These are phyloP conservation scores for Cordyceps fumosorosea DNA, from an alignment of 2,329 filamentous ascomycete genomes.

Conservation along the genomic window DNA sequence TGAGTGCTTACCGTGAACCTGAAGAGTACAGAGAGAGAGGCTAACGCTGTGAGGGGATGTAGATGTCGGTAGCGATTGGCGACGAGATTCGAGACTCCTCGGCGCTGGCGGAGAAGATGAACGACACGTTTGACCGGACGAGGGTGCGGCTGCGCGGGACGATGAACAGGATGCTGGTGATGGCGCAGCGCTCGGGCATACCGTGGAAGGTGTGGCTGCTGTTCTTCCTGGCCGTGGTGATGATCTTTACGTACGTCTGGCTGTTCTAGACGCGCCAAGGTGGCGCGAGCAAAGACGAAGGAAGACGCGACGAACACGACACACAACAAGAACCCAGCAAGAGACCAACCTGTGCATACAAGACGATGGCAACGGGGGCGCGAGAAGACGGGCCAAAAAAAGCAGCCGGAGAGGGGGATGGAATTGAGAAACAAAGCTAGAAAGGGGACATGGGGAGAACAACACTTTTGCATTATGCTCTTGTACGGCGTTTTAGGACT, in stretches of 20 bases:
- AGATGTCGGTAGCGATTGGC: constrained; percentile 90
- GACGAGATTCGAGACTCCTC: constrained; percentile 91
- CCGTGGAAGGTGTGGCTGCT: constrained; percentile 90
- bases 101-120: constrained; percentile 88
- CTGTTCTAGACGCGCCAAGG: constrained; percentile 49
- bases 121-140: constrained; percentile 85
- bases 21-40: no score
- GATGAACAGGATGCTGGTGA: constrained; percentile 94
- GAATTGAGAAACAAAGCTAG: not conserved
- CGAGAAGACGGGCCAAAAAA: no score
- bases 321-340: not conserved
- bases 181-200: constrained; percentile 92
- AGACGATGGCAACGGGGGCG: not conserved
- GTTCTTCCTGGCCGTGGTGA: constrained; percentile 77
- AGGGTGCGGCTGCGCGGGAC: constrained; percentile 75
- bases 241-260: constrained; percentile 92
- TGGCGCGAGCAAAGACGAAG: no score
- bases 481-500: not conserved
- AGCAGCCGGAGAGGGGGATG: not conserved
- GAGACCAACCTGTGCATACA: not conserved
- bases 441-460: not conserved
- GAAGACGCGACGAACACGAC: not conserved
- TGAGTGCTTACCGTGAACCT: no score
- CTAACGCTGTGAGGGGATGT: not conserved
- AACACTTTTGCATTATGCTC: not conserved